Evolutionary conservation across 1,284 basidiomycete species (phyloP).

Genomic region (Coniophora puteana): DNA sequence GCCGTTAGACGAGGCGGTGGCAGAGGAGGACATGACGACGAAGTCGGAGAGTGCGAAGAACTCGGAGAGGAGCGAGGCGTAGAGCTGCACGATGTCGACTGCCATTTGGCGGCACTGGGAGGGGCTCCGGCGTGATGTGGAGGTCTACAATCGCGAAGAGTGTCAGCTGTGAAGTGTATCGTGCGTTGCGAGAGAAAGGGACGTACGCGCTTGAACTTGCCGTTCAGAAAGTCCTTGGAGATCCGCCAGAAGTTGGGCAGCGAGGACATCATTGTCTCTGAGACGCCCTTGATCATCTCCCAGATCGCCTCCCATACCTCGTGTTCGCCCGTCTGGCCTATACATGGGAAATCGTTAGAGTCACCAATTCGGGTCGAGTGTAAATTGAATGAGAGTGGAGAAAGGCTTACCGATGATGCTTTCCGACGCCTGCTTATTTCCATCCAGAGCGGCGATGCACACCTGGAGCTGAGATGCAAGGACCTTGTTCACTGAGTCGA

Average conservation of each 20-base stretch:
- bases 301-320: constrained; percentile 82
- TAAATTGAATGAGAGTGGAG: not conserved
- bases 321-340: constrained; percentile 61
- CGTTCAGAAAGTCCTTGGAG: constrained; percentile 87
- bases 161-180: too few relatives aligned
- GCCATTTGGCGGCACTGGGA: constrained; percentile 90
- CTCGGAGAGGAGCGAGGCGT: constrained; percentile 82
- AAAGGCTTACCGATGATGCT: constrained; percentile 52
- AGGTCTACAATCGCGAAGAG: constrained; percentile 15
- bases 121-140: constrained; percentile 65
- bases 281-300: constrained; percentile 68
- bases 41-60: constrained; percentile 89
- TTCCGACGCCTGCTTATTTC: constrained; percentile 55
- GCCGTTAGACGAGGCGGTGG: constrained; percentile 24
- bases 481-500: constrained; percentile 37
- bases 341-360: constrained; percentile 5
- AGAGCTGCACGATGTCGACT: constrained; percentile 85
- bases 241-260: constrained; percentile 96
- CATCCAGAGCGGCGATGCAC: constrained; percentile 56
- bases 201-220: constrained; percentile 81
- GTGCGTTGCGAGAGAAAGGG: not conserved
- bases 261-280: constrained; percentile 64
- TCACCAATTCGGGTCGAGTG: constrained; percentile 1
- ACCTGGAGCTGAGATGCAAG: constrained; percentile 54
- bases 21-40: constrained; percentile 51